Percentiles rank a stretch among this genome's conserved stretches.
phyloP scores from a whole-genome alignment of 2,329 filamentous ascomycete genomes.

The Rutstroemia sp. region DNA sequence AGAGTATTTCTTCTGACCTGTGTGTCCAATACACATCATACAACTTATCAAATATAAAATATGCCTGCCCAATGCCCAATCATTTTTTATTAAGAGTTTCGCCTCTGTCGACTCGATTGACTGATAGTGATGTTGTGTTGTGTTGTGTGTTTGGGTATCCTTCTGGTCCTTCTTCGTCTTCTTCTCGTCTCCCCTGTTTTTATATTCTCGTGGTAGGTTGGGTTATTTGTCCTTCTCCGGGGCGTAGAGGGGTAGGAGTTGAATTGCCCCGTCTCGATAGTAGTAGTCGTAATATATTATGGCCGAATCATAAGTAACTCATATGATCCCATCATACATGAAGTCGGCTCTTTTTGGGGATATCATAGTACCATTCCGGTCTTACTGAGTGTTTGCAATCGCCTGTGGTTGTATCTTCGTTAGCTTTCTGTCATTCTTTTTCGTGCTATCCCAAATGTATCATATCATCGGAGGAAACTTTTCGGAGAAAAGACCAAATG shows the following conservation, averaged over 20 bases:
- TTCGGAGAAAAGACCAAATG: too few relatives aligned
- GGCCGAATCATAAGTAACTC: too few relatives aligned
- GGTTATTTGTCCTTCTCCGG: too few relatives aligned
- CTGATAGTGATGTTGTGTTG: neutral
- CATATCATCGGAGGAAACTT: too few relatives aligned
- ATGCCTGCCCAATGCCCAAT: too few relatives aligned
- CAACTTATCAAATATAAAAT: too few relatives aligned
- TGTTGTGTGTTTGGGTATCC: too few relatives aligned
- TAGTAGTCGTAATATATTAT: too few relatives aligned
- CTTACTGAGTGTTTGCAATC: conserved; percentile 5
- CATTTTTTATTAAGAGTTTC: neutral
- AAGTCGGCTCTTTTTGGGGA: neutral
- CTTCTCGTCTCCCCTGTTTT: neutral
- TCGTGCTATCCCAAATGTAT: neutral
- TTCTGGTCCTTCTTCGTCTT: neutral
- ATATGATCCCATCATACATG: too few relatives aligned
- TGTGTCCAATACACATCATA: neutral
- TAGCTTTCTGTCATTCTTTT: neutral
- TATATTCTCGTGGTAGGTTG: neutral
- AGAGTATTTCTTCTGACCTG: neutral
- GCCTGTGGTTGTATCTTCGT: neutral
- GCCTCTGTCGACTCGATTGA: neutral
- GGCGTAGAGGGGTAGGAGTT: too few relatives aligned
- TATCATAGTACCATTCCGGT: conserved; percentile 5
- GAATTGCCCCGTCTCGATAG: too few relatives aligned